These are phyloP conservation scores for Phytophthora crassamura DNA, from an alignment of 352 stramenopile species.

Conservation along the genomic window DNA sequence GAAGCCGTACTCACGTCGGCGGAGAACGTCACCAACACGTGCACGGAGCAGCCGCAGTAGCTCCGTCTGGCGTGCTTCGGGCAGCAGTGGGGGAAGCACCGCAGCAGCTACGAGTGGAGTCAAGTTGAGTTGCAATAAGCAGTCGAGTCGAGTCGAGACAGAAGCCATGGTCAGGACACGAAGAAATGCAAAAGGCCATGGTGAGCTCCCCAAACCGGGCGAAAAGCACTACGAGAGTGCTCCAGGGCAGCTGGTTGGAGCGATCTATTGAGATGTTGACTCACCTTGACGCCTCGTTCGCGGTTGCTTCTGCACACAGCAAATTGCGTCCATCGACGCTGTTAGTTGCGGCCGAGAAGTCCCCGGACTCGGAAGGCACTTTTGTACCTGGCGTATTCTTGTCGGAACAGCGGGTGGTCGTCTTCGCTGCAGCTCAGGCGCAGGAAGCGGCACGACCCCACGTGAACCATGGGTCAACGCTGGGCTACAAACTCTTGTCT, in stretches of 20 bases:
- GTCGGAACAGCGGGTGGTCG: constrained; percentile 43
- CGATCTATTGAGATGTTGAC: no score
- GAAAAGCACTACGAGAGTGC: no score
- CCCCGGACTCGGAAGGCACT: no score
- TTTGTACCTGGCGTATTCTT: constrained; percentile 39
- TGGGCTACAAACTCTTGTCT: no score
- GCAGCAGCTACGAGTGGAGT: constrained; percentile 4
- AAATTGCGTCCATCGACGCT: background rate
- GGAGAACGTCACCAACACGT: constrained; percentile 33
- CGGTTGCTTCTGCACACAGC: constrained; percentile 11
- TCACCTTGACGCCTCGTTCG: constrained; percentile 22
- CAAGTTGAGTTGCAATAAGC: no score
- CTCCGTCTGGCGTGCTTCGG: constrained; percentile 33
- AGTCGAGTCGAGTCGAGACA: no score
- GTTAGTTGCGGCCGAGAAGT: no score
- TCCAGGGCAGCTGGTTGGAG: no score
- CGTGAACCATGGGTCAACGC: no score
- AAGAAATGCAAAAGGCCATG: no score
- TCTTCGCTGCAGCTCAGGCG: constrained; percentile 37
- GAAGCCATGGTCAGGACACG: no score
- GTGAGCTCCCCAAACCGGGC: no score
- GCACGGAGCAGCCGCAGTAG: constrained; percentile 46
- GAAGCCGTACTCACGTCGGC: background rate
- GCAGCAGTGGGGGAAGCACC: constrained; percentile 53
- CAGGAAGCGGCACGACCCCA: constrained; percentile 34